Base-by-base conservation (phyloP, 148 eudicot species). In the Rhododendron vialii region DNA sequence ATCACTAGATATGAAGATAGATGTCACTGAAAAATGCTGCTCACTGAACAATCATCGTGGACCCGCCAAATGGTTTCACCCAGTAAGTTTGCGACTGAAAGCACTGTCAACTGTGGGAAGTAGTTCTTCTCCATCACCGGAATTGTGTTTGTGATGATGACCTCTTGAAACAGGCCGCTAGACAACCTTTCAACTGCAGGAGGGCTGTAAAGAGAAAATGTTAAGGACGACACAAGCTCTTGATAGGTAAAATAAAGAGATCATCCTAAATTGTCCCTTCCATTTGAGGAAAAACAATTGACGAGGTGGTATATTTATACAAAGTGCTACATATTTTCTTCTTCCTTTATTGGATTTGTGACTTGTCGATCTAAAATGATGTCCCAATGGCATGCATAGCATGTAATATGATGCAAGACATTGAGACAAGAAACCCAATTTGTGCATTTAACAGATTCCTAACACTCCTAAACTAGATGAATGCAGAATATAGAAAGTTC, bases 61-160 rank as follows among this genome's bases (percentile, higher is more conserved):
- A 93, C 88, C 30, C 96, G 94, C 94, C 96, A 92, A 78, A 93
- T 92, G 43, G 96, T 93, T 87, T 93, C 96, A 45, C 94, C 96
- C 89, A 93, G 67, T 47, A 93, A 87, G 88, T 92, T 93, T 50
- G 96, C 96, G 13, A 91, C 91, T 26, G 96, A 92, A 43, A 93
- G 92, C 85, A 93, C 94, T 6, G 96, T 93, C 87, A 93, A 80
- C 82, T 93, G 92, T 11, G 96, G 96, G 89, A 93, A 93, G 88
- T 90, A 90, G 79, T 93, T 91, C 83, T 91, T 73, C 65, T 92
- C 93, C 87, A 82, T 76, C 33, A 88, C 86, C 1, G 96, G 96
- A 51, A 93, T 90, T 50, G 96, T 93, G 77, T 93, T 93, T 45
- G 96, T 93, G 61, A 92, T 82, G 24, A 93, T 93, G 10, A 93